Evolutionary conservation across 805 yeast genomes (phyloP).

Genomic region (Spathaspora sp.): DNA sequence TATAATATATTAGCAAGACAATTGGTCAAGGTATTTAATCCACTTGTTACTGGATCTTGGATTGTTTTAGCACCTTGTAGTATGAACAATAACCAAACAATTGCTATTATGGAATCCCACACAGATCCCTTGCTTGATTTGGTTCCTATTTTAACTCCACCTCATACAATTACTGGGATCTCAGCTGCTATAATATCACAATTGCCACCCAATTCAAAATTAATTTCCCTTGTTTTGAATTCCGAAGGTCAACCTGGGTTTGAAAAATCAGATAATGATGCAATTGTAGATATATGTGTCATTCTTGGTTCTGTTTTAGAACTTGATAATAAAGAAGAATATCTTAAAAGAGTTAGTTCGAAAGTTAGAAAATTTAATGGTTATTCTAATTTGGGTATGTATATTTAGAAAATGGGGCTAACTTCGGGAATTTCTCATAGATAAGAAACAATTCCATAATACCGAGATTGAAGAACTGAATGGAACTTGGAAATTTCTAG

Average conservation of each 20-base stretch:
- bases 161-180: slow-evolving; percentile 59
- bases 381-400: slow-evolving; percentile 26
- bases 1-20: slow-evolving; percentile 24
- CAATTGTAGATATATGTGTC: slow-evolving; percentile 32
- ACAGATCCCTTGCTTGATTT: slow-evolving; percentile 1
- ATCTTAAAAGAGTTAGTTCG: slow-evolving; percentile 13
- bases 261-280: slow-evolving; percentile 48
- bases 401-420: slow-evolving; percentile 14
- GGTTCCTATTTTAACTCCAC: slow-evolving; percentile 45
- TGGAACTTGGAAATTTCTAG: slow-evolving; percentile 78
- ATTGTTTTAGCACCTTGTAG: slow-evolving; percentile 34
- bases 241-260: slow-evolving; percentile 63
- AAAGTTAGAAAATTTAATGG: slow-evolving; percentile 20
- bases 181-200: slow-evolving; percentile 42
- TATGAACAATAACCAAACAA: slow-evolving; percentile 25
- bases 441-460: slow-evolving; percentile 90
- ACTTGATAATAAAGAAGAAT: slow-evolving; percentile 6
- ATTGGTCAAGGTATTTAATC: slow-evolving; percentile 13
- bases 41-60: slow-evolving; percentile 17
- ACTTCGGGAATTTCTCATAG: slow-evolving; percentile 57
- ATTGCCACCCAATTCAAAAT: slow-evolving; percentile 6
- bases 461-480: slow-evolving; percentile 85
- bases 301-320: slow-evolving; percentile 11
- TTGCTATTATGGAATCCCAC: slow-evolving; percentile 6
- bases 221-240: slow-evolving; percentile 34